Evolutionary conservation across 208 protist species (phyloP).

Genomic region (Acanthamoeba castellanii): DNA sequence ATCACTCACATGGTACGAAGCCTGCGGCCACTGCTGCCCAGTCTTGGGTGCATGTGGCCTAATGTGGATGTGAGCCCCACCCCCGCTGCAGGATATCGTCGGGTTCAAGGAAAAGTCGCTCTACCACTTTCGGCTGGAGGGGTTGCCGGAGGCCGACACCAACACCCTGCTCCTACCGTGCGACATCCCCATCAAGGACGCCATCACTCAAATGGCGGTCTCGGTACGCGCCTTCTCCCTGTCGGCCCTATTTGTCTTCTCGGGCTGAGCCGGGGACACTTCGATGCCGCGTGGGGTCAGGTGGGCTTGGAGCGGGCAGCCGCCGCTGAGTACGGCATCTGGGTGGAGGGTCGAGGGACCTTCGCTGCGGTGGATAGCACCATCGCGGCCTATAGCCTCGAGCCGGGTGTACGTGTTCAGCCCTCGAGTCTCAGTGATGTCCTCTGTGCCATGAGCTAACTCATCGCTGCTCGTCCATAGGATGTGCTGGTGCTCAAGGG

Average conservation of each 20-base stretch:
- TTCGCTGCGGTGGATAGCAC: background rate
- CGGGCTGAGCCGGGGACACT: too few species aligned
- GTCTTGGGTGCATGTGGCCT: background rate
- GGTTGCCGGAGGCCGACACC: background rate
- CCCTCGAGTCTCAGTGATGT: background rate
- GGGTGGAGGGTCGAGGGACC: background rate
- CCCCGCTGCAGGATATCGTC: background rate
- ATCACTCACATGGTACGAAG: background rate
- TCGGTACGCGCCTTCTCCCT: background rate
- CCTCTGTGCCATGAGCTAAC: too few species aligned
- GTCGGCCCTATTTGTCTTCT: too few species aligned
- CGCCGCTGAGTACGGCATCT: background rate
- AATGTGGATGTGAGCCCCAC: background rate
- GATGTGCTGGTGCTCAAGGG: background rate
- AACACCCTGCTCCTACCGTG: slow-evolving; percentile 2
- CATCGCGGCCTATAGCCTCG: background rate
- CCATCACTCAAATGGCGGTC: background rate
- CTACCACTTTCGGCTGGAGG: background rate
- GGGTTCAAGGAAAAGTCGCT: slow-evolving; percentile 10
- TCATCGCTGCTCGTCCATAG: background rate
- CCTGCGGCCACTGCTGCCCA: background rate
- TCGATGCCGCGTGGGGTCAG: too few species aligned
- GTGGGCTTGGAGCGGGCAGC: background rate
- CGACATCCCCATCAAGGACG: background rate
- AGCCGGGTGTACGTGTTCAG: background rate